Percentiles rank a stretch among this genome's conserved stretches.
Conservation (phyloP, 768 basidiomycete species). For the Mycena chlorophos region DNA sequence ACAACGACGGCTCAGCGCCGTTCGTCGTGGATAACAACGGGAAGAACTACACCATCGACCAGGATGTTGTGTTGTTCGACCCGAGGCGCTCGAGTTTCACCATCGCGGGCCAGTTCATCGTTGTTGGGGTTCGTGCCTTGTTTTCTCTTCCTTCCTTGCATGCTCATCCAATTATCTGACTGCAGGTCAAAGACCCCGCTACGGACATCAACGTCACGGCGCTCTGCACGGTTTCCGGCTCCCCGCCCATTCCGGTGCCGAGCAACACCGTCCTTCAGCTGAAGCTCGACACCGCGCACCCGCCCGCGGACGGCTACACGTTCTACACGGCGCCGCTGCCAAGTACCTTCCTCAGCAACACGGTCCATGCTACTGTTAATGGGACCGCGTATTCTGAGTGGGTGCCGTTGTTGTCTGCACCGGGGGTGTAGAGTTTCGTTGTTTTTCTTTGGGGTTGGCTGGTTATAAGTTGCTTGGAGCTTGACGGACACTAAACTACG, state of each 20-base stretch:
- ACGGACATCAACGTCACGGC: not conserved
- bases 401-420: not conserved
- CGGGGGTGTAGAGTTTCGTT: not conserved
- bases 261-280: not conserved
- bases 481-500: too few relatives aligned
- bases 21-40: constrained; percentile 3
- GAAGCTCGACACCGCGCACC: not conserved
- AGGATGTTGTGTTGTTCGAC: not conserved
- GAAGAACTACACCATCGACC: constrained; percentile 1
- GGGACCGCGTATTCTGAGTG: not conserved
- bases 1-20: not conserved
- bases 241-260: not conserved
- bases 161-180: not conserved
- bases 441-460: too few relatives aligned
- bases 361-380: not conserved
- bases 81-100: not conserved
- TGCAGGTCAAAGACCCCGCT: not conserved
- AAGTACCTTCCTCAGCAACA: not conserved
- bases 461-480: too few relatives aligned
- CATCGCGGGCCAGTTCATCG: not conserved
- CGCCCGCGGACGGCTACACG: constrained; percentile 4
- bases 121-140: not conserved
- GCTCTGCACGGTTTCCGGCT: not conserved
- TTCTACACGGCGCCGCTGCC: not conserved
- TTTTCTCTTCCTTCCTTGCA: not conserved